These are phyloP conservation scores for Candida ficus DNA, from an alignment of 805 yeast species.

Conservation along the genomic window DNA sequence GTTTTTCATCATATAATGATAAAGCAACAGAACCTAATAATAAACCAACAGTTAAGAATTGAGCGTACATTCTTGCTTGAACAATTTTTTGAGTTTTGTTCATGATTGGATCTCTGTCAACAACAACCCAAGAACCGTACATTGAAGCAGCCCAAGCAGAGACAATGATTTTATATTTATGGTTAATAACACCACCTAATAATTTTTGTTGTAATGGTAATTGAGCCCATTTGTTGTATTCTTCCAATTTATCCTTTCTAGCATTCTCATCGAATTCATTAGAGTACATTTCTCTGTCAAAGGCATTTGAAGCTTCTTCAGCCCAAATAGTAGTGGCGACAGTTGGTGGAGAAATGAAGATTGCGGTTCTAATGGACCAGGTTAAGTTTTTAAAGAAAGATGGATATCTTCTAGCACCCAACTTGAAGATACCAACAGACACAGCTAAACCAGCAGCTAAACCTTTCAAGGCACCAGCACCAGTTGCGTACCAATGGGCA, in stretches of 20 bases:
- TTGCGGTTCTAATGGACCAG: constrained; percentile 59
- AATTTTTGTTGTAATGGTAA: constrained; percentile 45
- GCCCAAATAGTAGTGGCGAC: constrained; percentile 57
- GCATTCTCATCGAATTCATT: constrained; percentile 32
- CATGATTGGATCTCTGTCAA: constrained; percentile 71
- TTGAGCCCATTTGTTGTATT: constrained; percentile 45
- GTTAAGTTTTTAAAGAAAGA: constrained; percentile 37
- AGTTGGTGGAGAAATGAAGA: constrained; percentile 65
- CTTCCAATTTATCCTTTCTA: constrained; percentile 32
- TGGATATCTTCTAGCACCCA: constrained; percentile 45
- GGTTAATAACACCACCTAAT: constrained; percentile 42
- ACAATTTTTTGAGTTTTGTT: constrained; percentile 75
- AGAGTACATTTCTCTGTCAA: constrained; percentile 59
- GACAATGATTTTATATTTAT: constrained; percentile 64
- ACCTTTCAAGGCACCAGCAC: constrained; percentile 60
- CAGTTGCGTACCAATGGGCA: constrained; percentile 56
- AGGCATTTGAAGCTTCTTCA: constrained; percentile 63
- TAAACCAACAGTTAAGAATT: constrained; percentile 68
- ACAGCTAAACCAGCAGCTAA: constrained; percentile 47
- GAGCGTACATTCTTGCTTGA: constrained; percentile 90
- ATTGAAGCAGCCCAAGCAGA: constrained; percentile 77
- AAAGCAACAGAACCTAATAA: constrained; percentile 65
- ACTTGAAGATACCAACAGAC: constrained; percentile 50
- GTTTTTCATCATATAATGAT: constrained; percentile 57
- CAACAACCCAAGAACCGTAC: constrained; percentile 72